phyloP scores from a whole-genome alignment of 2,329 filamentous ascomycete genomes.

The Apiospora aurea region DNA sequence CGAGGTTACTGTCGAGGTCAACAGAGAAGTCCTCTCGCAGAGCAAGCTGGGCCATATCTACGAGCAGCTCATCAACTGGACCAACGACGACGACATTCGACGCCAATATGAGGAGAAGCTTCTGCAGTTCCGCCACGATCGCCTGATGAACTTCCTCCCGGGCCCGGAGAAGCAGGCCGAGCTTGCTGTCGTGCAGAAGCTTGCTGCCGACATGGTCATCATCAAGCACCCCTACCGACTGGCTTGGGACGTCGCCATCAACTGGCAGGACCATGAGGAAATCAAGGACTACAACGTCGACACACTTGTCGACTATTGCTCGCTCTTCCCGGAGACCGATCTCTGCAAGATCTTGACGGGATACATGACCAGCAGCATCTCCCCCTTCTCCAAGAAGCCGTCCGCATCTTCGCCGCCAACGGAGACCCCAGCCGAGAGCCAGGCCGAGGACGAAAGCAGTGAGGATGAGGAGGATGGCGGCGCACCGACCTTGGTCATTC shows the following conservation, averaged over 20 bases:
- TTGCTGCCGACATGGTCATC: slow-evolving; percentile 92
- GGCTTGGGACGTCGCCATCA: slow-evolving; percentile 89
- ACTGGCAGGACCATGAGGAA: slow-evolving; percentile 83
- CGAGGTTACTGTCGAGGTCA: slow-evolving; percentile 87
- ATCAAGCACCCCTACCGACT: slow-evolving; percentile 90
- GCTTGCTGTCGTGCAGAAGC: slow-evolving; percentile 73
- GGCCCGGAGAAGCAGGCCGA: slow-evolving; percentile 73
- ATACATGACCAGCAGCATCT: slow-evolving; percentile 83
- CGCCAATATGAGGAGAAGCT: slow-evolving; percentile 91
- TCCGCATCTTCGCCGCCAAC: slow-evolving; percentile 31
- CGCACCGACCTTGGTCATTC: slow-evolving; percentile 59
- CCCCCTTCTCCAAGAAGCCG: slow-evolving; percentile 71
- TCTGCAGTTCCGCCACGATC: slow-evolving; percentile 80
- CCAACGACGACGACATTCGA: slow-evolving; percentile 81
- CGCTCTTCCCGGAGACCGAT: slow-evolving; percentile 84
- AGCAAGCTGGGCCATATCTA: slow-evolving; percentile 86
- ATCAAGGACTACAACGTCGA: slow-evolving; percentile 79
- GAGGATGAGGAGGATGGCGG: slow-evolving; percentile 66
- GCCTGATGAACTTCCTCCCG: slow-evolving; percentile 70
- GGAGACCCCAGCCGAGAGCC: slow-evolving; percentile 44
- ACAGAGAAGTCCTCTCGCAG: slow-evolving; percentile 78
- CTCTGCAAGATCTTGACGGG: slow-evolving; percentile 82
- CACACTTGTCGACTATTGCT: slow-evolving; percentile 80
- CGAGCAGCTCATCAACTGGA: slow-evolving; percentile 87
- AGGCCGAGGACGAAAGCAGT: slow-evolving; percentile 59